These are phyloP conservation scores for Nephelium lappaceum DNA, from an alignment of 345 rosid genomes.

Conservation along the genomic window DNA sequence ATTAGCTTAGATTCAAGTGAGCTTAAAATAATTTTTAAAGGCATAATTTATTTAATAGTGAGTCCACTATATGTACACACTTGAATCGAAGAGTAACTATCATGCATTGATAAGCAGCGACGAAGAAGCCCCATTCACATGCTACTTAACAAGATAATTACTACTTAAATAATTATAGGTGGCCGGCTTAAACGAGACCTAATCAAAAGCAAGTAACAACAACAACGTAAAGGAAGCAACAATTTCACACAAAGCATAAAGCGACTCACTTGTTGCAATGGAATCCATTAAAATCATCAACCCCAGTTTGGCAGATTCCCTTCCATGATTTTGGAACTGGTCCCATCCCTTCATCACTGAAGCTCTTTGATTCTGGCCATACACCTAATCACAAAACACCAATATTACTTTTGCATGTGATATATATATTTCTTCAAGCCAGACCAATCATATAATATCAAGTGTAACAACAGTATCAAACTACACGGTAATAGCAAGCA, in stretches of 20 bases:
- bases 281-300: constrained; percentile 59
- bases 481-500: too few relatives aligned
- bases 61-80: too few relatives aligned
- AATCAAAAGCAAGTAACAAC: not conserved
- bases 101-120: too few relatives aligned
- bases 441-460: too few relatives aligned
- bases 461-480: too few relatives aligned
- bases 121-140: not conserved
- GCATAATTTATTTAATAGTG: too few relatives aligned
- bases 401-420: too few relatives aligned
- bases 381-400: constrained; percentile 49
- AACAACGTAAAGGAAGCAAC: not conserved
- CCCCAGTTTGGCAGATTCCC: constrained; percentile 81
- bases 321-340: constrained; percentile 86
- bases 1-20: too few relatives aligned
- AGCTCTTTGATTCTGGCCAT: constrained; percentile 93
- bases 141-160: not conserved
- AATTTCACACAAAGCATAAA: not conserved
- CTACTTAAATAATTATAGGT: too few relatives aligned
- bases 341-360: constrained; percentile 76
- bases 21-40: too few relatives aligned
- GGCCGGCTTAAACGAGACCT: not conserved
- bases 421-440: not conserved
- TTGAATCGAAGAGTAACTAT: too few relatives aligned
- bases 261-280: constrained; percentile 68